Percentiles rank a stretch among this genome's conserved stretches.
Evolutionary conservation across 148 eudicot species (phyloP).

Genomic region (Arctostaphylos glauca): DNA sequence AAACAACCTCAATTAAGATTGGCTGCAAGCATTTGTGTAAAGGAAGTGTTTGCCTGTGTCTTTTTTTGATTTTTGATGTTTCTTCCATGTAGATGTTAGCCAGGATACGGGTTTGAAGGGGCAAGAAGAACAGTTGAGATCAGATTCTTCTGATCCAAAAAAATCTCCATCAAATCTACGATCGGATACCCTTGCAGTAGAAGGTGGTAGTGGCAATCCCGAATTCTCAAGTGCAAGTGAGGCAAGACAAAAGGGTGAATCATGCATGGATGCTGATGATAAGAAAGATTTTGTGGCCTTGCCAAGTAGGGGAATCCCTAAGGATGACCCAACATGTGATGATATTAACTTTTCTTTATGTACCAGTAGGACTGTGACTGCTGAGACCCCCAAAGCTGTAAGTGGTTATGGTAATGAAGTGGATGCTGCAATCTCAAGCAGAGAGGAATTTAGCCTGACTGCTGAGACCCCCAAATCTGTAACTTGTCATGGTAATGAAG

Average conservation of each 20-base stretch:
- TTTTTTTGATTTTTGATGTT: slow-evolving; percentile 25
- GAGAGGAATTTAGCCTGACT: slow-evolving; percentile 9
- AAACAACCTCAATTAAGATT: not conserved
- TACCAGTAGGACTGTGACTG: slow-evolving; percentile 27
- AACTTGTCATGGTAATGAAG: slow-evolving; percentile 17
- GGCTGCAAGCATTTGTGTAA: slow-evolving; percentile 11
- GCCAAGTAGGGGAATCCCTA: slow-evolving; percentile 27
- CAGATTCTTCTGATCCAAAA: slow-evolving; percentile 26
- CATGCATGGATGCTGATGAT: slow-evolving; percentile 12
- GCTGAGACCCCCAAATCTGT: slow-evolving; percentile 22
- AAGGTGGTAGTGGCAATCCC: slow-evolving; percentile 14
- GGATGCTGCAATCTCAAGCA: slow-evolving; percentile 11
- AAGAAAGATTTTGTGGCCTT: slow-evolving; percentile 15
- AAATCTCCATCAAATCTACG: slow-evolving; percentile 26
- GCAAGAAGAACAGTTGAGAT: slow-evolving; percentile 28
- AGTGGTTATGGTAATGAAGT: slow-evolving; percentile 19
- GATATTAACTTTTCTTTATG: slow-evolving; percentile 16
- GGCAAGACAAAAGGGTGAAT: slow-evolving; percentile 22
- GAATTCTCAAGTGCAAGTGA: slow-evolving; percentile 23
- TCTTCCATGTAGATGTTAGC: slow-evolving; percentile 55
- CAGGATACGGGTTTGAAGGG: slow-evolving; percentile 30
- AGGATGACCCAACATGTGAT: slow-evolving; percentile 17
- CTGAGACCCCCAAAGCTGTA: slow-evolving; percentile 21
- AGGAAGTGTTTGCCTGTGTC: slow-evolving; percentile 23
- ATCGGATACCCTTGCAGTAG: slow-evolving; percentile 21